phyloP scores from a whole-genome alignment of 352 stramenopile species.

The Elongisporangium undulatum region DNA sequence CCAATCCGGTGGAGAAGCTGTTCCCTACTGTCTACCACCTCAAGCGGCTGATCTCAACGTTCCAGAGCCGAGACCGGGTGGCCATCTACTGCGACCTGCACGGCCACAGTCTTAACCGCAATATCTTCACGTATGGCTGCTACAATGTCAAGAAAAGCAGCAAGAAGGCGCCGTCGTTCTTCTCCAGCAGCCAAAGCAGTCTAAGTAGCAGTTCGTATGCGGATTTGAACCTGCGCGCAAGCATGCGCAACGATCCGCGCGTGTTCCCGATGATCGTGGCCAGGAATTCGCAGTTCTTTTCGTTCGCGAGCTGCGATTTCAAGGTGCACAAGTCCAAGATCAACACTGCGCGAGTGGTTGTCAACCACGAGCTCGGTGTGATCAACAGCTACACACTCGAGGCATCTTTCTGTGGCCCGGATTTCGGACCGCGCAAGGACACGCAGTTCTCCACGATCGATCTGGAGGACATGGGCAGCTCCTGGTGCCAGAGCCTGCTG shows the following conservation, averaged over 20 bases:
- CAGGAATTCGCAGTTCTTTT: conserved; percentile 63
- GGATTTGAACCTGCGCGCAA: background rate
- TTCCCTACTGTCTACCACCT: conserved; percentile 80
- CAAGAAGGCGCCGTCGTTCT: conserved; percentile 1
- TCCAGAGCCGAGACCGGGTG: conserved; percentile 54
- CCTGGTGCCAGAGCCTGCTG: conserved; percentile 72
- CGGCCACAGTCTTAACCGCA: conserved; percentile 77
- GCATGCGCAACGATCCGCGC: conserved; percentile 53
- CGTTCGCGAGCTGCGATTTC: conserved; percentile 87
- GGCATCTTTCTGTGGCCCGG: conserved; percentile 85
- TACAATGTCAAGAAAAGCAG: conserved; percentile 39
- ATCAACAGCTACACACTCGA: conserved; percentile 89
- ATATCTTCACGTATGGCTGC: conserved; percentile 87
- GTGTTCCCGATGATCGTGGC: conserved; percentile 82
- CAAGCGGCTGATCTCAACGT: conserved; percentile 62
- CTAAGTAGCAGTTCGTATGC: background rate
- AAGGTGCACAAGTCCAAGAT: conserved; percentile 88
- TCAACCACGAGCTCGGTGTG: conserved; percentile 83
- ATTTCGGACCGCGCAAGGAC: conserved; percentile 62
- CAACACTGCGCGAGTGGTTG: conserved; percentile 87
- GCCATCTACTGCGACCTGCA: conserved; percentile 84
- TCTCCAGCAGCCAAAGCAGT: background rate
- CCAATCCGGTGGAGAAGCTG: conserved; percentile 67
- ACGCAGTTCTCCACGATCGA: conserved; percentile 77
- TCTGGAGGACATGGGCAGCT: conserved; percentile 67